Conservation (phyloP, 768 basidiomycete genomes). For the Mycena floridula region DNA sequence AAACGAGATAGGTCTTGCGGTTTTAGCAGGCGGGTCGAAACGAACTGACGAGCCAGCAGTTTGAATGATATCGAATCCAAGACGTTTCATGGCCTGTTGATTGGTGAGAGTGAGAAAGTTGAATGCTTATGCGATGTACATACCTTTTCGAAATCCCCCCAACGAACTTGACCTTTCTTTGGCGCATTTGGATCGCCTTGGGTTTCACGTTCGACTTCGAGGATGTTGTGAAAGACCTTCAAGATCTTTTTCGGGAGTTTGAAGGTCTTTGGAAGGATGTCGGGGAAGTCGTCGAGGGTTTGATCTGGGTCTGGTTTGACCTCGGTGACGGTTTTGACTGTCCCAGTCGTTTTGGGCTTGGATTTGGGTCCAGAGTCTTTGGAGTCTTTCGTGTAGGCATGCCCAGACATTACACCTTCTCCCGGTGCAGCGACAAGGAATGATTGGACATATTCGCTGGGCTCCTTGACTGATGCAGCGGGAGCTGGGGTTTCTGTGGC, state of each 20-base stretch:
- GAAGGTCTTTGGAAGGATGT: slow-evolving; percentile 8
- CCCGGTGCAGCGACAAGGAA: no score
- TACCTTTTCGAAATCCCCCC: slow-evolving; percentile 14
- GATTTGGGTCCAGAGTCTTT: no score
- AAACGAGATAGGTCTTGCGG: slow-evolving; percentile 12
- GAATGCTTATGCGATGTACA: background rate
- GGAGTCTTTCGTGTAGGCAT: no score
- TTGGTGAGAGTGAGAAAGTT: background rate
- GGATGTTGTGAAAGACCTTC: slow-evolving; percentile 13
- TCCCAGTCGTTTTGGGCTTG: no score
- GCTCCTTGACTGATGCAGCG: no score
- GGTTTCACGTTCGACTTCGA: slow-evolving; percentile 9
- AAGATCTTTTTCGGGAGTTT: slow-evolving; percentile 12
- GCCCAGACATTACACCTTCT: no score
- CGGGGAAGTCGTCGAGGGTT: no score
- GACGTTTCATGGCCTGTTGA: slow-evolving; percentile 12
- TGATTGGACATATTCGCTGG: no score
- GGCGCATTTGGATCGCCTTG: slow-evolving; percentile 5
- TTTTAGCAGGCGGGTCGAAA: slow-evolving; percentile 13
- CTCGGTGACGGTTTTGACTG: no score
- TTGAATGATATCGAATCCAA: slow-evolving; percentile 13
- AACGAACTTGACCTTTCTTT: slow-evolving; percentile 13
- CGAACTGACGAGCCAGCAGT: slow-evolving; percentile 14
- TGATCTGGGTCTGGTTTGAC: background rate
- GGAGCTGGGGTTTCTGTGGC: no score